Conservation (phyloP, 495 filamentous ascomycete genomes). For the Penicillium ochrochloron region DNA sequence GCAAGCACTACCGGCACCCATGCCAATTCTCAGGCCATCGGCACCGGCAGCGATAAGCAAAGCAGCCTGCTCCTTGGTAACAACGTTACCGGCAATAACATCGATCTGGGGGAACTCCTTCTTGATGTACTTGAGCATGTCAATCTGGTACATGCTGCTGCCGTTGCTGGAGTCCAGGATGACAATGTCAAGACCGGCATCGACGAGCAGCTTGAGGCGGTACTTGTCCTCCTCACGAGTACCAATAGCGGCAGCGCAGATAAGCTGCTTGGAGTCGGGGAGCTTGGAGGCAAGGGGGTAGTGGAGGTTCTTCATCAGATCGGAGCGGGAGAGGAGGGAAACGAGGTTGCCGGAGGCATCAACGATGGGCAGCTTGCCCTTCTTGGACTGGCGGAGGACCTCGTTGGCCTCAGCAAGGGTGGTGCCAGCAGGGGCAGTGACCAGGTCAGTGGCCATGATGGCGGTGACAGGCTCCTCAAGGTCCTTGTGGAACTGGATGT, state of each 20-base stretch:
- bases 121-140: constrained; percentile 97
- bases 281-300: constrained; percentile 97
- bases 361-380: constrained; percentile 97
- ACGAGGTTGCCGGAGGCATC: constrained; percentile 85
- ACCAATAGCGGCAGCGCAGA: constrained; percentile 92
- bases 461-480: constrained; percentile 73
- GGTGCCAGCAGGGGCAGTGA: constrained; percentile 87
- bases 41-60: constrained; percentile 89
- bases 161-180: constrained; percentile 95
- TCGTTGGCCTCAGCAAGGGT: constrained; percentile 87
- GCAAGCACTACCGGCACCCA: constrained; percentile 97
- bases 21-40: constrained; percentile 97
- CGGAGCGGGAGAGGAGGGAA: constrained; percentile 93
- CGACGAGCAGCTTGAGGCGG: constrained; percentile 84
- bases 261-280: constrained; percentile 95
- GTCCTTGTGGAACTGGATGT: constrained; percentile 90
- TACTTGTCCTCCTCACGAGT: constrained; percentile 90
- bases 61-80: constrained; percentile 94
- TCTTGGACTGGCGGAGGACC: constrained; percentile 94
- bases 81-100: constrained; percentile 97
- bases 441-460: constrained; percentile 94
- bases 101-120: constrained; percentile 80
- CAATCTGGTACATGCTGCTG: constrained; percentile 94
- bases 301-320: constrained; percentile 98
- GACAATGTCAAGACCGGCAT: constrained; percentile 95